Percentiles rank a stretch among this genome's conserved stretches.
Evolutionary conservation across 805 yeast genomes (phyloP).

Genomic region (Candida hispaniensis): DNA sequence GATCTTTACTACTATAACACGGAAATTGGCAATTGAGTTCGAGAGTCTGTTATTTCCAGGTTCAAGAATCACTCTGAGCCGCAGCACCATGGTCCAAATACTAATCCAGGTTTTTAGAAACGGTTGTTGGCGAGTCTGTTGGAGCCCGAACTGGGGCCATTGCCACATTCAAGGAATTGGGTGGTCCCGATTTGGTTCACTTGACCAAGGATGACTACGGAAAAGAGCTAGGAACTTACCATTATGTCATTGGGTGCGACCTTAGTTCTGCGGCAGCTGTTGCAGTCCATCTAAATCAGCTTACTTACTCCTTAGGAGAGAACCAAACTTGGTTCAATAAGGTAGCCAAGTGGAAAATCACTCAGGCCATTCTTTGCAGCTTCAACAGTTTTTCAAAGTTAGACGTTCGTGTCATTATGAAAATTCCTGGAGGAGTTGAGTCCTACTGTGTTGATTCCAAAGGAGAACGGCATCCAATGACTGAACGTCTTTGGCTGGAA

Average conservation of each 20-base stretch:
- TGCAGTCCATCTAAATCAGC: slow-evolving; percentile 45
- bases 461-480: slow-evolving; percentile 31
- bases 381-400: slow-evolving; percentile 64
- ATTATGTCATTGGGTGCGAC: slow-evolving; percentile 44
- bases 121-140: slow-evolving; percentile 42
- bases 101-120: slow-evolving; percentile 35
- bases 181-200: slow-evolving; percentile 66
- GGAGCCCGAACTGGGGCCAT: slow-evolving; percentile 38
- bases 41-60: no score
- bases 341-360: slow-evolving; percentile 34
- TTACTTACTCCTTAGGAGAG: slow-evolving; percentile 36
- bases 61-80: no score
- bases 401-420: slow-evolving; percentile 60
- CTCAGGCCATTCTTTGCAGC: slow-evolving; percentile 37
- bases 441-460: slow-evolving; percentile 30
- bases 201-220: slow-evolving; percentile 33
- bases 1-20: no score
- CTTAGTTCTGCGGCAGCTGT: slow-evolving; percentile 43
- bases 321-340: slow-evolving; percentile 68
- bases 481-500: slow-evolving; percentile 32
- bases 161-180: slow-evolving; percentile 42
- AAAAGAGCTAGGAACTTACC: slow-evolving; percentile 44
- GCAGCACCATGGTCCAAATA: no score
- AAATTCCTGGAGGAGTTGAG: slow-evolving; percentile 41
- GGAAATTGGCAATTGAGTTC: no score